Conservation (phyloP, 805 yeast species). For the Monosporozyma aquatica region DNA sequence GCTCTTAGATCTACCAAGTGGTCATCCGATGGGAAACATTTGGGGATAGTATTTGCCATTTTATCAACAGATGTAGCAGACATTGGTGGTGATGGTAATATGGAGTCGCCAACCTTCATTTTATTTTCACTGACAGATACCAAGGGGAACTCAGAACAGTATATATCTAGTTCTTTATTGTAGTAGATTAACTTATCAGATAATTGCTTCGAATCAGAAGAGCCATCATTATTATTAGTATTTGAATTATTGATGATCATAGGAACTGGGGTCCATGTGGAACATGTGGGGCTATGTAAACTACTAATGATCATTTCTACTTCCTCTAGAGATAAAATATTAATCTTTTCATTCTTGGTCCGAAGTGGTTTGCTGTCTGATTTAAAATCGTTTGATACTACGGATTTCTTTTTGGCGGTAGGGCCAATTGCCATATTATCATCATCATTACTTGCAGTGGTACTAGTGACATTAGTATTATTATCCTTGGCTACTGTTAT, state of each 20-base stretch:
- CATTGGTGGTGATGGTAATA: neutral
- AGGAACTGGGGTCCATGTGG: constrained; percentile 56
- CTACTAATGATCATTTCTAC: constrained; percentile 32
- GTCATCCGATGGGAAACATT: constrained; percentile 24
- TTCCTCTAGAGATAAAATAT: constrained; percentile 30
- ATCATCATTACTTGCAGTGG: too few species aligned
- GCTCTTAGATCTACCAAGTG: constrained; percentile 24
- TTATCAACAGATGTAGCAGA: neutral
- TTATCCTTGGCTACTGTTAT: neutral
- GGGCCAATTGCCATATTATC: neutral
- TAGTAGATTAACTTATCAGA: constrained; percentile 47
- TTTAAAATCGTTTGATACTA: neutral
- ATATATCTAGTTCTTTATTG: constrained; percentile 50
- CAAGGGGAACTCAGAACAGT: constrained; percentile 51
- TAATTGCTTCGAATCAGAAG: neutral
- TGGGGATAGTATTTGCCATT: neutral
- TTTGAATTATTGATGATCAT: constrained; percentile 23
- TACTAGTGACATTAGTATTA: neutral
- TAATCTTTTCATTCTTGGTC: constrained; percentile 11
- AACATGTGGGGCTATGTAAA: constrained; percentile 29
- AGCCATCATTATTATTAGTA: constrained; percentile 20
- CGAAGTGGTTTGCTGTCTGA: neutral
- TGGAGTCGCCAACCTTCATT: neutral
- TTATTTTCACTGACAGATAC: constrained; percentile 30
- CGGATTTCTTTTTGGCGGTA: neutral